Evolutionary conservation across 163 green algal species (phyloP).

Genomic region (Trebouxiophyceae sp.): DNA sequence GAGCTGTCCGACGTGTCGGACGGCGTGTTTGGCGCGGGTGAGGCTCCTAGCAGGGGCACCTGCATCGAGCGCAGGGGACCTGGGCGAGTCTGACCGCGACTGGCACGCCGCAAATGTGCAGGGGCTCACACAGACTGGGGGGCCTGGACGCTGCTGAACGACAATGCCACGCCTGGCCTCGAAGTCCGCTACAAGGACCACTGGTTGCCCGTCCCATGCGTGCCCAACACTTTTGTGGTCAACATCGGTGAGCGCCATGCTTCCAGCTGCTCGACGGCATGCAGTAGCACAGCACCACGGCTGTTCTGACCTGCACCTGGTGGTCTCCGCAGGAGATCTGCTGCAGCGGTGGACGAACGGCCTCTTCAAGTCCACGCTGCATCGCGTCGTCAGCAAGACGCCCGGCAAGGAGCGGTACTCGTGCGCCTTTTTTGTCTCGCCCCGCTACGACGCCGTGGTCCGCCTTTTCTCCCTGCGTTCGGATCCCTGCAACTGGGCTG

Average conservation of each 20-base stretch:
- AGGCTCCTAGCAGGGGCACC: no score
- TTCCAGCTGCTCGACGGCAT: no score
- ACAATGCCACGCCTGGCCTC: conserved; percentile 33
- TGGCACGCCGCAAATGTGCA: no score
- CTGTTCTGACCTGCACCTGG: no score
- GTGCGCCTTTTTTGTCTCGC: conserved; percentile 77
- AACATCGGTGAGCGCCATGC: not conserved
- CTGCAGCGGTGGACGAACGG: conserved; percentile 63
- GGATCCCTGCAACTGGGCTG: no score
- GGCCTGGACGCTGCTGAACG: conserved; percentile 58
- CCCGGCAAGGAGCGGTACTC: conserved; percentile 30
- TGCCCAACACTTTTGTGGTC: not conserved
- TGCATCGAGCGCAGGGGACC: no score
- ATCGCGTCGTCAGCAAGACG: conserved; percentile 59
- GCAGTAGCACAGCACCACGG: no score
- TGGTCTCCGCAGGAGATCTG: conserved; percentile 22
- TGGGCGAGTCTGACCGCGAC: no score
- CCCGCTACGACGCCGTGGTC: conserved; percentile 59
- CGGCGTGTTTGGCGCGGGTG: conserved; percentile 9
- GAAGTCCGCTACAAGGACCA: not conserved
- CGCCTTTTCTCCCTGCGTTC: no score
- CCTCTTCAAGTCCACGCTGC: conserved; percentile 61
- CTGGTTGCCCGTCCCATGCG: not conserved
- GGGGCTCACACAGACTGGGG: conserved; percentile 62
- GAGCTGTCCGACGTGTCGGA: conserved; percentile 29